These are phyloP conservation scores for Ogataea hybrid DNA, from an alignment of 1,139 yeast genomes.

Conservation along the genomic window DNA sequence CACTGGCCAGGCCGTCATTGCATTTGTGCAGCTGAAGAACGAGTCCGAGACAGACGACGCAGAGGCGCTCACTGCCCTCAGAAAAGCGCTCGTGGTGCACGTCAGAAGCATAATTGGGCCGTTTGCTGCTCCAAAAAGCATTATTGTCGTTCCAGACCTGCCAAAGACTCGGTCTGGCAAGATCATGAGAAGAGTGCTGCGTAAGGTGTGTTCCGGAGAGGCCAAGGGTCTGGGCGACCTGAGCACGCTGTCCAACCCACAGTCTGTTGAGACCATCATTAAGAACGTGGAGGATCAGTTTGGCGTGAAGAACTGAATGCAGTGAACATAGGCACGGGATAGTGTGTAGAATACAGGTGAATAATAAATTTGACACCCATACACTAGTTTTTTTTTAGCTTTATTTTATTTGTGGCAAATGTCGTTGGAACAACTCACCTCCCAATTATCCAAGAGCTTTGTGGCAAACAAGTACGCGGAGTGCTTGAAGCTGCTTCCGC, in stretches of 20 bases:
- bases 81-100: slow-evolving; percentile 80
- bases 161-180: slow-evolving; percentile 99
- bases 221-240: slow-evolving; percentile 93
- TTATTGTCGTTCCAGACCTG: slow-evolving; percentile 81
- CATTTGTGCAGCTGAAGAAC: slow-evolving; percentile 84
- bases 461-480: slow-evolving; percentile 57
- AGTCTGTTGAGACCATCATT: slow-evolving; percentile 76
- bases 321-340: slow-evolving; percentile 1
- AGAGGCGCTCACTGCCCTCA: slow-evolving; percentile 50
- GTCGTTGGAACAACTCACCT: slow-evolving; percentile 52
- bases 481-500: slow-evolving; percentile 62
- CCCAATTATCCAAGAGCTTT: slow-evolving; percentile 63
- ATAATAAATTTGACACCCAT: not conserved
- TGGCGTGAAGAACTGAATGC: slow-evolving; percentile 40
- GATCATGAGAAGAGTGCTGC: slow-evolving; percentile 96
- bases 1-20: slow-evolving; percentile 97
- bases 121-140: slow-evolving; percentile 95
- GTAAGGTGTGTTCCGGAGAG: slow-evolving; percentile 88
- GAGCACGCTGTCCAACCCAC: slow-evolving; percentile 87
- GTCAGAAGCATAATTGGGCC: slow-evolving; percentile 97
- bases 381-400: not conserved
- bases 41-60: slow-evolving; percentile 43
- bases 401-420: slow-evolving; percentile 17
- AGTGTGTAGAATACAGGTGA: not conserved
- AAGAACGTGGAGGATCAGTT: slow-evolving; percentile 47